A percentile compares a stretch with the other conserved stretches of the same genome.
Conservation (phyloP, 2,329 filamentous ascomycete species). For the Camptophora hylomeconis region DNA sequence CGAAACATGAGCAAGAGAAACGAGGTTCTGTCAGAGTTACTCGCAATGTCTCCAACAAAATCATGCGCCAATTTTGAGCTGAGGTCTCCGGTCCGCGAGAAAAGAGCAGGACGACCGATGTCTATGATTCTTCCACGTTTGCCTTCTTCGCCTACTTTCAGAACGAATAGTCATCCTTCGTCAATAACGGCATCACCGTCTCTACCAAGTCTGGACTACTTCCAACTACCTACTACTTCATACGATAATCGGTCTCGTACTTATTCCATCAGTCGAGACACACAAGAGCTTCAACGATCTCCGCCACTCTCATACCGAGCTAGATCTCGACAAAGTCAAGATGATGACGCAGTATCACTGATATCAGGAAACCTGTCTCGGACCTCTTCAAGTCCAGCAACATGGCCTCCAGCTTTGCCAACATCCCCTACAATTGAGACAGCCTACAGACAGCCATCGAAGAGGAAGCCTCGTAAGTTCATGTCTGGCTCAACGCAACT, state of each 20-base stretch:
- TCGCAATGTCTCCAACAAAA: constrained; percentile 23
- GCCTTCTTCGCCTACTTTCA: constrained; percentile 17
- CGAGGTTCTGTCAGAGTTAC: constrained; percentile 24
- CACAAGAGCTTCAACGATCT: no score
- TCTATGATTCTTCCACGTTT: constrained; percentile 20
- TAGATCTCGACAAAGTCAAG: no score
- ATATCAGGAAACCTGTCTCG: constrained; percentile 18
- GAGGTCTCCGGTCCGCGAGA: constrained; percentile 13
- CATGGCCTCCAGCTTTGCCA: constrained; percentile 17
- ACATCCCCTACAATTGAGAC: constrained; percentile 16
- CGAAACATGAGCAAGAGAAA: constrained; percentile 22
- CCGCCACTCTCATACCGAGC: no score
- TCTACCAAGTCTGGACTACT: constrained; percentile 2
- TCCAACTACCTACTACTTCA: constrained; percentile 8
- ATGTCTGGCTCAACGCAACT: constrained; percentile 23
- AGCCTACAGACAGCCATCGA: constrained; percentile 12
- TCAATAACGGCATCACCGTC: no score
- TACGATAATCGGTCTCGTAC: no score
- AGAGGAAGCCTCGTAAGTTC: constrained; percentile 23
- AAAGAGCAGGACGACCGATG: constrained; percentile 17
- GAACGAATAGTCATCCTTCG: no score
- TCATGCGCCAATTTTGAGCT: constrained; percentile 11
- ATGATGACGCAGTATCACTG: constrained; percentile 13
- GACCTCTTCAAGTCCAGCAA: constrained; percentile 13
- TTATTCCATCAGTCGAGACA: no score